Evolutionary conservation across 768 basidiomycete genomes (phyloP).

Genomic region (Termitomyces sp.): DNA sequence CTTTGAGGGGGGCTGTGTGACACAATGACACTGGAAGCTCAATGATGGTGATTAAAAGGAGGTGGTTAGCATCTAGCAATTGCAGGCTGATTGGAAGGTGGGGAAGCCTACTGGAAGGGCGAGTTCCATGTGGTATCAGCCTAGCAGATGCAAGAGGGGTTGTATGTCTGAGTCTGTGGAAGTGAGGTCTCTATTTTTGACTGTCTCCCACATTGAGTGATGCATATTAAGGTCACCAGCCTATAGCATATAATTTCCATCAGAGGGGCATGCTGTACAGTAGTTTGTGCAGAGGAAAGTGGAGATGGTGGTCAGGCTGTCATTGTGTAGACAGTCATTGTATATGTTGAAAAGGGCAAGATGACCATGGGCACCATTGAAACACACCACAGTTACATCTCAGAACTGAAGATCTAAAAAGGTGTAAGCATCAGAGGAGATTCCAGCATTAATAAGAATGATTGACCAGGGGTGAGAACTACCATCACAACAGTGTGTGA

Average conservation of each 20-base stretch:
- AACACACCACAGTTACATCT: neutral
- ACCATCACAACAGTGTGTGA: neutral
- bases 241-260: neutral
- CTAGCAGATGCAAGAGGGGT: neutral
- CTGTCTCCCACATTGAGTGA: neutral
- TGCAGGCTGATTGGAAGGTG: neutral
- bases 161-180: neutral
- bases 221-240: neutral
- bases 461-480: neutral
- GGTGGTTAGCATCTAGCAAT: neutral
- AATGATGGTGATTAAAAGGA: too few species aligned
- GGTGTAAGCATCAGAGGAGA: neutral
- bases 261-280: neutral
- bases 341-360: too few species aligned
- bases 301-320: neutral
- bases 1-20: too few species aligned
- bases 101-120: neutral
- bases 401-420: neutral
- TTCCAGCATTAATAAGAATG: neutral
- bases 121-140: neutral
- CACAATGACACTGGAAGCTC: too few species aligned
- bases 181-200: neutral
- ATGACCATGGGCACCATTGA: neutral
- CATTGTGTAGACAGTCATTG: neutral
- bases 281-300: neutral